A percentile compares a stretch with the other conserved stretches of the same genome.
phyloP scores from a whole-genome alignment of 441 rosid genomes.

The Populus tomentosa region DNA sequence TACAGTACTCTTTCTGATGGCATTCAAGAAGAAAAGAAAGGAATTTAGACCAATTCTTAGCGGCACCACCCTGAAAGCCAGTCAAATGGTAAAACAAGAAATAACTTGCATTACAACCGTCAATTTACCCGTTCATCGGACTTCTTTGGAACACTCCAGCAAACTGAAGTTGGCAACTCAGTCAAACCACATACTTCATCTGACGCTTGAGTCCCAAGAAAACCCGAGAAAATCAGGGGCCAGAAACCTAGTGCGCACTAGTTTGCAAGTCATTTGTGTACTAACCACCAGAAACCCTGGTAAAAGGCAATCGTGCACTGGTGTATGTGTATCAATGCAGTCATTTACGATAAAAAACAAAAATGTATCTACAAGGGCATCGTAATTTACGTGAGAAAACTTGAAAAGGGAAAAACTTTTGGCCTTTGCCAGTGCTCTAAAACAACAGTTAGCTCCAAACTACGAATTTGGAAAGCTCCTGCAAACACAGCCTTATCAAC shows the following conservation, averaged over 20 bases:
- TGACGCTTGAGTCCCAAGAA: background rate
- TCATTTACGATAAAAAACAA: constrained; percentile 23
- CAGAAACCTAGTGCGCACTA: background rate
- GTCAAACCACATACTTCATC: background rate
- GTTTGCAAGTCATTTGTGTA: background rate
- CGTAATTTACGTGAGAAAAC: constrained; percentile 16
- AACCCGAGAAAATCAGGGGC: background rate
- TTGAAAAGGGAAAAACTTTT: background rate
- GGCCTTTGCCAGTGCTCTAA: constrained; percentile 15
- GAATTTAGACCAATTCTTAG: background rate
- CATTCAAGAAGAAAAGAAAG: background rate
- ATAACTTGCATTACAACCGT: background rate
- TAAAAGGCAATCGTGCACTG: constrained; percentile 8
- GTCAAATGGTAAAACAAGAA: background rate
- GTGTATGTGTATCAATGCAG: constrained; percentile 6
- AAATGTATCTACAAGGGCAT: constrained; percentile 29
- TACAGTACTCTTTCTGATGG: no score
- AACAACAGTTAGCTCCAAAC: constrained; percentile 9
- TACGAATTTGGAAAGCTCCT: constrained; percentile 13
- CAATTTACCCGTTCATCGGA: background rate
- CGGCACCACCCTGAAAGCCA: background rate
- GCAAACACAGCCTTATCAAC: constrained; percentile 12
- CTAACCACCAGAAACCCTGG: background rate
- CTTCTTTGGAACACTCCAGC: background rate
- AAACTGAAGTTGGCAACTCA: background rate